These are phyloP conservation scores for Takakia lepidozioides DNA, from an alignment of 225 moss, liverwort and hornwort species.

Conservation along the genomic window DNA sequence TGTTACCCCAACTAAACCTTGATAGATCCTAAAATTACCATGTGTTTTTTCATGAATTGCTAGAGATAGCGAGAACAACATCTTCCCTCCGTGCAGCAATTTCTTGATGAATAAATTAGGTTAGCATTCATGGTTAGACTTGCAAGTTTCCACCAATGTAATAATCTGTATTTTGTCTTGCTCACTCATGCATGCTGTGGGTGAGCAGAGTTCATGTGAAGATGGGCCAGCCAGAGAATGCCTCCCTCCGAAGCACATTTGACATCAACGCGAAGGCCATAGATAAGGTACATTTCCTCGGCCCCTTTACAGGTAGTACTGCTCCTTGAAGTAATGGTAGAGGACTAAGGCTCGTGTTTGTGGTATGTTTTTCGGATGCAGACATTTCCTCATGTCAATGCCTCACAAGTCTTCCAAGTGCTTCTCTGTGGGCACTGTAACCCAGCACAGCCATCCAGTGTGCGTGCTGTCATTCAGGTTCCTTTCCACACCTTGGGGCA, in stretches of 20 bases:
- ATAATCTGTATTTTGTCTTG: neutral
- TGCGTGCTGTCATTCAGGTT: no score
- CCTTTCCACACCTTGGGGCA: no score
- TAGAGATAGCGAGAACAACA: neutral
- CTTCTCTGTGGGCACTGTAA: no score
- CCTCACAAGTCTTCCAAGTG: no score
- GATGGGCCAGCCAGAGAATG: conserved; percentile 15
- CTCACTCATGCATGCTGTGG: conserved; percentile 21
- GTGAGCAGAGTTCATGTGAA: no score
- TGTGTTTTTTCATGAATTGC: neutral
- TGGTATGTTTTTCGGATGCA: no score
- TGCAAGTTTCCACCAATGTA: neutral
- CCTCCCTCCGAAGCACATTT: conserved; percentile 21
- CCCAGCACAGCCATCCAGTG: no score
- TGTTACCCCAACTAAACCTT: no score
- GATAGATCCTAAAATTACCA: neutral
- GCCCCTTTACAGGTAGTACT: neutral
- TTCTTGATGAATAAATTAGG: neutral
- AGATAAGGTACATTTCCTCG: conserved; percentile 28
- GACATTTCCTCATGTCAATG: no score
- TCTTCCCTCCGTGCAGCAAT: neutral
- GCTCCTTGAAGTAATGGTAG: no score
- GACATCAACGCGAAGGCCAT: conserved; percentile 29
- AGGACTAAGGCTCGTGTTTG: no score
- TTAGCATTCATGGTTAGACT: no score